Evolutionary conservation across 768 basidiomycete species (phyloP).

Genomic region (Collybia nuda): DNA sequence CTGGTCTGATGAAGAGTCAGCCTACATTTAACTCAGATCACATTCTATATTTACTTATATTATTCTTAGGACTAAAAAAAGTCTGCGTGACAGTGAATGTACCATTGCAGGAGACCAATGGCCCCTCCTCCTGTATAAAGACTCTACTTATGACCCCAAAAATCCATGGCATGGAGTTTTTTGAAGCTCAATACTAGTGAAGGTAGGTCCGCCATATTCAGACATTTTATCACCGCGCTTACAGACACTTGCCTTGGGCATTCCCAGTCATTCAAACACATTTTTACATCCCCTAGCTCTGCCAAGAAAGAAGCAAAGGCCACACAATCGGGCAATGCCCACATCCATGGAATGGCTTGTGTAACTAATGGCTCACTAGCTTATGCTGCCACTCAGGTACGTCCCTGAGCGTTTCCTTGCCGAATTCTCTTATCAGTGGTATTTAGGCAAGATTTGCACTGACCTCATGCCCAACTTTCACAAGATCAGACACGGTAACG

Average conservation of each 20-base stretch:
- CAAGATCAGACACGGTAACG: too few species aligned
- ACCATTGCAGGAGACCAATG: slow-evolving; percentile 17
- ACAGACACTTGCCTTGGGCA: too few species aligned
- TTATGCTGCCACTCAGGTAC: neutral
- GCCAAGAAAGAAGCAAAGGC: slow-evolving; percentile 1
- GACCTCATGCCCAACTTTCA: too few species aligned
- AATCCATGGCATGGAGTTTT: slow-evolving; percentile 6
- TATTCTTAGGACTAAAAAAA: neutral
- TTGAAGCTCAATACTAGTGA: slow-evolving; percentile 3
- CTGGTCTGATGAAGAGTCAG: slow-evolving; percentile 6
- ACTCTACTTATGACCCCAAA: neutral
- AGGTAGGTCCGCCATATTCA: too few species aligned
- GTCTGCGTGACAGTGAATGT: slow-evolving; percentile 9
- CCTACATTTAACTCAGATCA: neutral
- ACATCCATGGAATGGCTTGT: neutral
- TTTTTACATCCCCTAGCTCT: slow-evolving; percentile 7
- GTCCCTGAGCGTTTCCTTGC: too few species aligned
- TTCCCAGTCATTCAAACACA: slow-evolving; percentile 7
- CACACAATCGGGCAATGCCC: neutral
- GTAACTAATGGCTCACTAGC: neutral
- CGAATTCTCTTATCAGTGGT: too few species aligned
- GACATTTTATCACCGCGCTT: too few species aligned
- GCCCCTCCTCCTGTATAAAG: slow-evolving; percentile 12
- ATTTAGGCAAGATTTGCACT: too few species aligned
- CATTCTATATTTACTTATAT: neutral